These are phyloP conservation scores for Lecanicillium sp. DNA, from an alignment of 2,329 filamentous ascomycete genomes.

Conservation along the genomic window DNA sequence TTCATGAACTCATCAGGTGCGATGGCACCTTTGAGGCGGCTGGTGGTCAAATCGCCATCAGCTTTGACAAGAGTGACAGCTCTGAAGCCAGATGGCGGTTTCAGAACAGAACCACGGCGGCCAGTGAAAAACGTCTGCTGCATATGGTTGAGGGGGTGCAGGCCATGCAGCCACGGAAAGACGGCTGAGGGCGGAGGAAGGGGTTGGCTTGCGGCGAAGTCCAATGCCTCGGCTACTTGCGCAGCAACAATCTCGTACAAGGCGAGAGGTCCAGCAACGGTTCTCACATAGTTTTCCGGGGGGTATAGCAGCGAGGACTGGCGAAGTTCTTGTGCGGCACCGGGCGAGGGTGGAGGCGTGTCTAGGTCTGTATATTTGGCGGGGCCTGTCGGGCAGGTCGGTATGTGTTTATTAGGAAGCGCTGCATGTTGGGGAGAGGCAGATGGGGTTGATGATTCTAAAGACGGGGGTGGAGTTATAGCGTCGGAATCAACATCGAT, in stretches of 20 bases:
- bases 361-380: conserved; percentile 45
- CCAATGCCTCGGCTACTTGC: conserved; percentile 65
- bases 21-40: conserved; percentile 82
- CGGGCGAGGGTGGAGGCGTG: conserved; percentile 62
- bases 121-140: conserved; percentile 87
- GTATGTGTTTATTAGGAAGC: conserved; percentile 84
- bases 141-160: conserved; percentile 82
- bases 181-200: conserved; percentile 79
- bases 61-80: conserved; percentile 84
- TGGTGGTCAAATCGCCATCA: conserved; percentile 66
- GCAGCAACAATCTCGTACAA: conserved; percentile 68
- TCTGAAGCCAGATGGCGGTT: conserved; percentile 66
- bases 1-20: conserved; percentile 73
- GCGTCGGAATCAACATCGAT: conserved; percentile 24
- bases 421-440: conserved; percentile 22
- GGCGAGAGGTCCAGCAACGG: conserved; percentile 47
- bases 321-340: conserved; percentile 46
- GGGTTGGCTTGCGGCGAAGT: conserved; percentile 70
- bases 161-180: conserved; percentile 93
- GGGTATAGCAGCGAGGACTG: conserved; percentile 70
- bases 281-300: conserved; percentile 54
- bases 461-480: conserved; percentile 36
- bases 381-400: conserved; percentile 79
- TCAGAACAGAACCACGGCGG: conserved; percentile 63
- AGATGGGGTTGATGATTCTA: conserved; percentile 25